Percentiles rank a stretch among this genome's conserved stretches.
These are phyloP conservation scores for Sporothrix variecibatus DNA, from an alignment of 2,329 filamentous ascomycete species.

Conservation along the genomic window DNA sequence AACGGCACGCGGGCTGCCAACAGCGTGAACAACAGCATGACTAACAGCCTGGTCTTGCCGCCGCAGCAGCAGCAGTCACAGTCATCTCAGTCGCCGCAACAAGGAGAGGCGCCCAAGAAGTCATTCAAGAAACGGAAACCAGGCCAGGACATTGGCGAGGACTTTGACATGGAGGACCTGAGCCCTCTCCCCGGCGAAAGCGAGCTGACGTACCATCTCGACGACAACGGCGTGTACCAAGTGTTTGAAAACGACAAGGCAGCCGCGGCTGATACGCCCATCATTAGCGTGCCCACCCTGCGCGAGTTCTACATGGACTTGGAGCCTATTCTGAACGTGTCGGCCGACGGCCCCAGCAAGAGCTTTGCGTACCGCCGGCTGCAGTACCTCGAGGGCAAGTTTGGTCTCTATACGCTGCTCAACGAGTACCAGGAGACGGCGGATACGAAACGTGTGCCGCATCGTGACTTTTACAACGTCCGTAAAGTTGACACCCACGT, in stretches of 20 bases:
- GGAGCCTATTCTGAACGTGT: slow-evolving; percentile 82
- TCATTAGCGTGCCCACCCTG: slow-evolving; percentile 84
- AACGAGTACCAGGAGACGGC: slow-evolving; percentile 98
- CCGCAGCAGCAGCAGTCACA: slow-evolving; percentile 33
- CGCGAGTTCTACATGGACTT: slow-evolving; percentile 96
- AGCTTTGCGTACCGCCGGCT: slow-evolving; percentile 94
- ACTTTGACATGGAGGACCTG: slow-evolving; percentile 81
- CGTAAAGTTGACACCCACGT: slow-evolving; percentile 98
- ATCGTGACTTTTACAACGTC: slow-evolving; percentile 98
- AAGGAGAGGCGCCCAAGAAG: slow-evolving; percentile 32
- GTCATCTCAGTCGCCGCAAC: not conserved
- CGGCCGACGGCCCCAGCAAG: slow-evolving; percentile 93
- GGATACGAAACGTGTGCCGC: slow-evolving; percentile 95
- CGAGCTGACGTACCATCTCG: slow-evolving; percentile 74
- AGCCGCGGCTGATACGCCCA: slow-evolving; percentile 64
- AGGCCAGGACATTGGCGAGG: slow-evolving; percentile 86
- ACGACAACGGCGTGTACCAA: slow-evolving; percentile 86
- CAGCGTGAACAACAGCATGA: slow-evolving; percentile 48
- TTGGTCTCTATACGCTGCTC: slow-evolving; percentile 87
- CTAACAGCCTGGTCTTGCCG: slow-evolving; percentile 49
- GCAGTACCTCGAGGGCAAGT: slow-evolving; percentile 95
- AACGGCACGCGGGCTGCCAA: slow-evolving; percentile 38
- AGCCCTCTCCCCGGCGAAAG: slow-evolving; percentile 71
- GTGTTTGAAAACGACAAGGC: slow-evolving; percentile 74
- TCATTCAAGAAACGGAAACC: slow-evolving; percentile 72